Conservation (phyloP, 306 rosid genomes). For the Gynostemma pentaphyllum region DNA sequence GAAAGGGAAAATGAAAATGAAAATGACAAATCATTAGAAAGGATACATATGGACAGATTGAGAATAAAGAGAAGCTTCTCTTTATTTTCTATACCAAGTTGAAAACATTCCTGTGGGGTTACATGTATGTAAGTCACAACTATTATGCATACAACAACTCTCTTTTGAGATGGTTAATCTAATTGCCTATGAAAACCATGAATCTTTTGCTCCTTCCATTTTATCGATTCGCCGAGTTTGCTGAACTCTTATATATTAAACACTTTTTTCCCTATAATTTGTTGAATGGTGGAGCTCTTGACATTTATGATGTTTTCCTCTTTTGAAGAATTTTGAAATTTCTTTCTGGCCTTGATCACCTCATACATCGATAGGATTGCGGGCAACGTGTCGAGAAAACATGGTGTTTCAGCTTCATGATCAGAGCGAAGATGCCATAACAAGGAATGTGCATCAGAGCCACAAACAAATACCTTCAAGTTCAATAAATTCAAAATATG, state of each 20-base stretch:
- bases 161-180: constrained; percentile 11
- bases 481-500: constrained; percentile 15
- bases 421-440: constrained; percentile 66
- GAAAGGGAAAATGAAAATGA: constrained; percentile 3
- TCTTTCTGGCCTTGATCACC: constrained; percentile 9
- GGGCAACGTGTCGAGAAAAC: constrained; percentile 50
- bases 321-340: neutral
- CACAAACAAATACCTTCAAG: constrained; percentile 69
- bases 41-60: constrained; percentile 2
- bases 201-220: constrained; percentile 1
- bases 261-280: neutral
- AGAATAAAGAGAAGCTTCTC: constrained; percentile 8
- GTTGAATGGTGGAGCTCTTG: neutral
- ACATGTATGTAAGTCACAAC: neutral
- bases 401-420: constrained; percentile 72
- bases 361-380: constrained; percentile 45
- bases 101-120: constrained; percentile 5
- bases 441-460: constrained; percentile 84
- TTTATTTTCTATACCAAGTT: constrained; percentile 10
- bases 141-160: constrained; percentile 1
- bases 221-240: neutral
- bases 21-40: neutral
- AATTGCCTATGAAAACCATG: constrained; percentile 8
- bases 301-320: constrained; percentile 1
- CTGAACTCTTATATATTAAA: constrained; percentile 3